Conservation (phyloP, 495 filamentous ascomycete genomes). For the Neurospora africana region DNA sequence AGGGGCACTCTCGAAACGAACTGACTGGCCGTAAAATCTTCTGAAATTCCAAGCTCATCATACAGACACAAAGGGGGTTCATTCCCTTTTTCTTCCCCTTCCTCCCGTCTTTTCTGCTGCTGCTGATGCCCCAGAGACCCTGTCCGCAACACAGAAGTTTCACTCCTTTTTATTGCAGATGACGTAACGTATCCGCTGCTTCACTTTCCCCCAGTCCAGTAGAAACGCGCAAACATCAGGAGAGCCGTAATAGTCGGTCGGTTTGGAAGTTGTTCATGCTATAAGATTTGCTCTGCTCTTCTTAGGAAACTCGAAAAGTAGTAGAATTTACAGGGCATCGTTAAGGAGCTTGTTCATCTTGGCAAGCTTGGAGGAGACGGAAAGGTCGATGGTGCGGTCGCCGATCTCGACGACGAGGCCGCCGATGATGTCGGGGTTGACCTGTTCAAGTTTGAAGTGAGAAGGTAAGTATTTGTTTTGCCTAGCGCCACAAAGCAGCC, state of each 20-base stretch:
- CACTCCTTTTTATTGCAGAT: neutral
- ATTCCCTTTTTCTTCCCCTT: neutral
- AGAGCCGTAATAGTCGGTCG: neutral
- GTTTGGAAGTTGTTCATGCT: neutral
- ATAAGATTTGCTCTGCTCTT: neutral
- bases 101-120: neutral
- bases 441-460: slow-evolving; percentile 34
- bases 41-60: neutral
- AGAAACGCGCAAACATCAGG: neutral
- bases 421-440: slow-evolving; percentile 89
- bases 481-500: neutral
- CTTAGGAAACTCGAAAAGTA: slow-evolving; percentile 4
- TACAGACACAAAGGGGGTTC: neutral
- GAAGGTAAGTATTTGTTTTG: neutral
- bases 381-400: slow-evolving; percentile 95
- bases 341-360: slow-evolving; percentile 99
- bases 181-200: neutral
- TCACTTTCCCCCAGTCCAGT: neutral
- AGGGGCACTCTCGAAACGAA: neutral
- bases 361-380: slow-evolving; percentile 85
- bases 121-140: neutral
- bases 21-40: neutral
- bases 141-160: neutral
- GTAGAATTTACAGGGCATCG: slow-evolving; percentile 76
- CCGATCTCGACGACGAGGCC: slow-evolving; percentile 94